phyloP scores from a whole-genome alignment of 495 filamentous ascomycete genomes.

The Evernia prunastri region DNA sequence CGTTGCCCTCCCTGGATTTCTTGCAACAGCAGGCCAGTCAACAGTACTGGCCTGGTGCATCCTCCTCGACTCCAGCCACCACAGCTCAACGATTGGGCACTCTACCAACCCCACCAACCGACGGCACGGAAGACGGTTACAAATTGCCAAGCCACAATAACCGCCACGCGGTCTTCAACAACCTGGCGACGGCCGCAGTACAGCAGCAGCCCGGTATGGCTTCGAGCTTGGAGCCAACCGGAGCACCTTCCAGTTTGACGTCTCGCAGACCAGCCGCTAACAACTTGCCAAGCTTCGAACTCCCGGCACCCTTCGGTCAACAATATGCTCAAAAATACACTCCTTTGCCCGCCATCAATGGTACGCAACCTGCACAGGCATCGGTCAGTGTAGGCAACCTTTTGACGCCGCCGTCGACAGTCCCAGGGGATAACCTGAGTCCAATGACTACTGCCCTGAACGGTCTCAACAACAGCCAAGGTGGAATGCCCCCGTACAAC shows the following conservation, averaged over 20 bases:
- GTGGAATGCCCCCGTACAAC: constrained; percentile 39
- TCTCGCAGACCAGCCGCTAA: constrained; percentile 55
- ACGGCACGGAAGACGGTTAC: constrained; percentile 38
- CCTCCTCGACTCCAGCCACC: constrained; percentile 25
- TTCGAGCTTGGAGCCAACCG: constrained; percentile 39
- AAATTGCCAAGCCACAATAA: constrained; percentile 28
- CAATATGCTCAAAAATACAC: constrained; percentile 38
- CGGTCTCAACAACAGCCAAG: constrained; percentile 42
- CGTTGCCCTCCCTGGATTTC: constrained; percentile 32
- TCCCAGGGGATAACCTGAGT: constrained; percentile 57
- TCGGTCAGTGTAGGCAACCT: constrained; percentile 54
- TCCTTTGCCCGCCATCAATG: constrained; percentile 37
- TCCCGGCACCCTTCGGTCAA: constrained; percentile 47
- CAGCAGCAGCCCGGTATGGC: constrained; percentile 44
- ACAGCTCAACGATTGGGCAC: constrained; percentile 25
- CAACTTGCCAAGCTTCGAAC: constrained; percentile 56
- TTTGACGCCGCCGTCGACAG: constrained; percentile 55
- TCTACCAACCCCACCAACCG: constrained; percentile 31
- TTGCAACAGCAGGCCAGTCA: constrained; percentile 25
- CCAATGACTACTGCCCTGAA: constrained; percentile 53
- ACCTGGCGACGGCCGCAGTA: constrained; percentile 42
- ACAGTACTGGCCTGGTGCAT: constrained; percentile 27
- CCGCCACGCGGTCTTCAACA: constrained; percentile 28
- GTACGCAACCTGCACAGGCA: constrained; percentile 38
- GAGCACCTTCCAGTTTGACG: constrained; percentile 45